Base-by-base conservation (phyloP, 2,329 filamentous ascomycete species). In the Teratosphaeria nubilosa region DNA sequence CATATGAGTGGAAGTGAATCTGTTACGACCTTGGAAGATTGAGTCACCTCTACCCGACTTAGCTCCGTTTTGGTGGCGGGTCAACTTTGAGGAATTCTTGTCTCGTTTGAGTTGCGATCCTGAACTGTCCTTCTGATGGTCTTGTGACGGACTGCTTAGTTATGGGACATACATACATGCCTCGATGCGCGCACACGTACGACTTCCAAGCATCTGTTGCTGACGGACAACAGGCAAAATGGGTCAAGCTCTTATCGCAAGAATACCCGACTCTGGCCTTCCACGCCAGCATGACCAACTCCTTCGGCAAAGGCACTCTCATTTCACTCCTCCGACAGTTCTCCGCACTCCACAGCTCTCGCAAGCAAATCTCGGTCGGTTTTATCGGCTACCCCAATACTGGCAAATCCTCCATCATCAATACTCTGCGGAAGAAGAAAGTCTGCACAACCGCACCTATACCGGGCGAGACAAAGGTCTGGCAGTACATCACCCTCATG, bases 21-120 rank as follows among this genome's bases (percentile, higher is more conserved):
- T 95, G 94, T 99, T 99, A 99, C 89, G 90, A 87, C 87, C 85
- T 90, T 96, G 94, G 94, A 86, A 97, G 84, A 99, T 86, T 75
- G 80, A 96, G 80, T 80, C 80, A 79, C 57, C 81, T 85, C 81
- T 80, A 78, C 81, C 80, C 78, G 88, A 87, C 73, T 78, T 79
- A 80, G 79, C 82, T 80, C 88, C 91, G 91, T 97, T 85, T 90
- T 97, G 94, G 89, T 81, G 78, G 41, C 41, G 78, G n/a, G 82
- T 78, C 80, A 90, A 51, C 88, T 80, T 80, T 85, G 86, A 84
- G 81, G 86, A 62, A 77, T 77, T 81, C 81, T 82, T 77, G 80
- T 94, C 87, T 88, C 86, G 86, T 90, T 87, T 90, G 92, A 97
- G 94, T 97, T 96, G 94, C 97, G 87, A 80, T 80, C 84, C 85